Evolutionary conservation across 768 basidiomycete genomes (phyloP).

Genomic region (Pulveroboletus sp.): DNA sequence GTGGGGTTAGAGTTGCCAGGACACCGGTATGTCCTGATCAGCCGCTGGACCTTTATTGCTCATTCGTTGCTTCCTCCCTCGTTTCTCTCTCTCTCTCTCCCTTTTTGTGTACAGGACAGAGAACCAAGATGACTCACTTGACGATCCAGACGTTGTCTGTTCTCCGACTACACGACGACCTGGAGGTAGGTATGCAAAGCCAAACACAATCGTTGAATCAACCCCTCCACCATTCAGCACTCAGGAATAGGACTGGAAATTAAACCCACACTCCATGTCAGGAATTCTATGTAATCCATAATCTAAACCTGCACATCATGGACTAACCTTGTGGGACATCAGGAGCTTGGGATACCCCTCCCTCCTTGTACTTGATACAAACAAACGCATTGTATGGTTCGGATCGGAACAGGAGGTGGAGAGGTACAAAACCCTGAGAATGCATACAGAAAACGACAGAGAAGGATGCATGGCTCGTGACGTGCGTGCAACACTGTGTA

Average conservation of each 20-base stretch:
- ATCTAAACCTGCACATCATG: not conserved
- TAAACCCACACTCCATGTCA: constrained; percentile 26
- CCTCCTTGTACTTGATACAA: constrained; percentile 8
- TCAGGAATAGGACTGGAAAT: constrained; percentile 38
- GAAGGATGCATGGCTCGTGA: not conserved
- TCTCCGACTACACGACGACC: not conserved
- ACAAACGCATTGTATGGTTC: constrained; percentile 6
- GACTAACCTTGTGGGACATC: not conserved
- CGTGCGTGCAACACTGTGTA: not conserved
- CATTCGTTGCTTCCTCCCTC: not conserved
- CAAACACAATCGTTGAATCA: not conserved
- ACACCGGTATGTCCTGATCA: not conserved
- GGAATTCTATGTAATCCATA: not conserved
- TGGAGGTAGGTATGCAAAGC: not conserved
- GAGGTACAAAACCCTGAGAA: not conserved
- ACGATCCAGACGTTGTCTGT: not conserved
- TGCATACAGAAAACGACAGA: not conserved
- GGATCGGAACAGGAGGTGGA: not conserved
- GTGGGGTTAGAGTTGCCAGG: not conserved
- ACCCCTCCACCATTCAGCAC: too few species aligned
- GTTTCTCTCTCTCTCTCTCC: too few species aligned
- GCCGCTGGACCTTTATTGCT: not conserved
- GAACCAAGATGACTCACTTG: not conserved
- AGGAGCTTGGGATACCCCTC: not conserved
- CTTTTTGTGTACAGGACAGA: not conserved